These are phyloP conservation scores for Lagenidium sp. DNA, from an alignment of 352 stramenopile species.

Conservation along the genomic window DNA sequence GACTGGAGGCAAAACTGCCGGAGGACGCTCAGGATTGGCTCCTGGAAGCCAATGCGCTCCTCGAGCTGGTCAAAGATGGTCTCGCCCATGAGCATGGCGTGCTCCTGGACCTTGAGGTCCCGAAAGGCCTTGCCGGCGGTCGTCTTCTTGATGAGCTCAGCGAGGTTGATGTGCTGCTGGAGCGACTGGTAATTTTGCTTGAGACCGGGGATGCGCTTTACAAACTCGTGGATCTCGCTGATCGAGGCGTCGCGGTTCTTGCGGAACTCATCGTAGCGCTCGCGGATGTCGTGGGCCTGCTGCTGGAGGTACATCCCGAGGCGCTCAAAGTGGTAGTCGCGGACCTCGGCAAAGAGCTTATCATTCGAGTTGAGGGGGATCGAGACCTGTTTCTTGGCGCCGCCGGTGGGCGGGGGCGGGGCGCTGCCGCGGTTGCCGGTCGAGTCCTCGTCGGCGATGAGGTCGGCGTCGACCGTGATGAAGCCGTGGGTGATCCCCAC, in stretches of 20 bases:
- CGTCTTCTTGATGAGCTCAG: slow-evolving; percentile 92
- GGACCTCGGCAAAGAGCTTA: slow-evolving; percentile 92
- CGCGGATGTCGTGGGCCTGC: slow-evolving; percentile 91
- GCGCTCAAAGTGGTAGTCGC: slow-evolving; percentile 95
- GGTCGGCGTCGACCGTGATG: slow-evolving; percentile 65
- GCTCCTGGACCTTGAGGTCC: slow-evolving; percentile 92
- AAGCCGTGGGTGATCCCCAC: slow-evolving; percentile 92
- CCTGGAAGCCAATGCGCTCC: slow-evolving; percentile 91
- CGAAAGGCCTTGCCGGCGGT: slow-evolving; percentile 92
- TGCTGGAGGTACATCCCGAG: slow-evolving; percentile 95
- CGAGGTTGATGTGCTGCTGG: slow-evolving; percentile 96
- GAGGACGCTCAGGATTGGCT: slow-evolving; percentile 87
- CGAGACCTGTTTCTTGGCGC: slow-evolving; percentile 70
- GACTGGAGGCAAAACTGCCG: slow-evolving; percentile 93
- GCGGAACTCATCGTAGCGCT: slow-evolving; percentile 93
- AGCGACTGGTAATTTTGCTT: slow-evolving; percentile 94
- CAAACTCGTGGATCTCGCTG: slow-evolving; percentile 97
- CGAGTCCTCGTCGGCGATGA: slow-evolving; percentile 67
- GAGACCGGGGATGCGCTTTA: slow-evolving; percentile 95
- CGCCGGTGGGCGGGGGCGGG: slow-evolving; percentile 14
- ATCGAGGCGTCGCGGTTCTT: slow-evolving; percentile 95
- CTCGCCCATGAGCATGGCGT: slow-evolving; percentile 94
- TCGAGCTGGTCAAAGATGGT: slow-evolving; percentile 93
- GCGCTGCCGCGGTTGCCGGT: slow-evolving; percentile 1
- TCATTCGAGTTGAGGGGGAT: slow-evolving; percentile 94